Percentiles rank a stretch among this genome's conserved stretches.
phyloP scores from a whole-genome alignment of 1,139 yeast species.

The Geotrichum citri-aurantii region DNA sequence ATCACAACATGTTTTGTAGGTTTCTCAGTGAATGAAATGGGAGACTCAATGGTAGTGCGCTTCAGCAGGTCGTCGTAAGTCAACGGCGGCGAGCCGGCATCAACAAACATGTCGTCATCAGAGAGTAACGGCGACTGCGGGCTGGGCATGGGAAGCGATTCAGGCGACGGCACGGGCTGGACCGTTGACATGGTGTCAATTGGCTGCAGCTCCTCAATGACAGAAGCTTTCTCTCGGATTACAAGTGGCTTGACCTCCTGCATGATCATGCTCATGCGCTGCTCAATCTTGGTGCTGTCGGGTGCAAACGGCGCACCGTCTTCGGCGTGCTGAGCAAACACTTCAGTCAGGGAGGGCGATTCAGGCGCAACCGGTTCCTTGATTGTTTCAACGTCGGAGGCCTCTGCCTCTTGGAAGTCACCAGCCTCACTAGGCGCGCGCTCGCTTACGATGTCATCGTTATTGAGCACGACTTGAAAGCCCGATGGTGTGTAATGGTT shows the following conservation, averaged over 20 bases:
- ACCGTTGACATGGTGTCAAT: too few relatives aligned
- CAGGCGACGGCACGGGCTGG: not conserved
- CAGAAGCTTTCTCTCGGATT: not conserved
- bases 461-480: slow-evolving; percentile 10
- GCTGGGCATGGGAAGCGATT: not conserved
- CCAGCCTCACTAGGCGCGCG: not conserved
- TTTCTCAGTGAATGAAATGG: not conserved
- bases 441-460: slow-evolving; percentile 5
- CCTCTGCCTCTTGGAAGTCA: not conserved
- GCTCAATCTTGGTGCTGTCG: slow-evolving; percentile 1
- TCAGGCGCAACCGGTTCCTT: not conserved
- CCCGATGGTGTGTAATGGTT: slow-evolving; percentile 15
- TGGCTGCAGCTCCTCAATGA: not conserved
- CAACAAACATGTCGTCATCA: not conserved
- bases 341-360: not conserved
- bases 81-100: not conserved
- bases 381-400: slow-evolving; percentile 5
- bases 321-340: not conserved
- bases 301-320: not conserved
- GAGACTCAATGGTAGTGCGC: not conserved
- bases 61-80: not conserved
- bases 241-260: slow-evolving; percentile 9
- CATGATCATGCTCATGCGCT: slow-evolving; percentile 2
- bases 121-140: not conserved
- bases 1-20: not conserved